phyloP scores from a whole-genome alignment of 2,329 filamentous ascomycete genomes.

The Thielaviopsis populi region DNA sequence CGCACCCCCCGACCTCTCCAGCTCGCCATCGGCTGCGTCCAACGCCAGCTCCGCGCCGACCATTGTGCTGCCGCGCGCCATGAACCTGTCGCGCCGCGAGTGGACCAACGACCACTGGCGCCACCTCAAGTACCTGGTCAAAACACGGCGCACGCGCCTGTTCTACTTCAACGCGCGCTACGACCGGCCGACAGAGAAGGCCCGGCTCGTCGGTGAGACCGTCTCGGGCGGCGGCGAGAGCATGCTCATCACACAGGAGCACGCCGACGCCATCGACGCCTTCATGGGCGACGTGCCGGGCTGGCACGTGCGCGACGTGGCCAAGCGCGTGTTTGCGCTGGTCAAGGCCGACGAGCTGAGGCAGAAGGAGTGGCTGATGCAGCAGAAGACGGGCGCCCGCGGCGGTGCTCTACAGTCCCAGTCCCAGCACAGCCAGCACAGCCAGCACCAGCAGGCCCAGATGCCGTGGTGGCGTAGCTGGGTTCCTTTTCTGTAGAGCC shows the following conservation, averaged over 20 bases:
- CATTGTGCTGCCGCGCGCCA: slow-evolving; percentile 5
- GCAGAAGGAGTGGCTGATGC: slow-evolving; percentile 11
- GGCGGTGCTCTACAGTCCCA: background rate
- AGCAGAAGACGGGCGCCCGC: background rate
- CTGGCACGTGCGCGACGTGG: slow-evolving; percentile 36
- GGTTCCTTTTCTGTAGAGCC: slow-evolving; percentile 3
- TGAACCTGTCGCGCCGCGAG: slow-evolving; percentile 27
- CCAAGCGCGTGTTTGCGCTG: slow-evolving; percentile 35
- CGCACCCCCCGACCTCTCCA: background rate
- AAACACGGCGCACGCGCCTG: slow-evolving; percentile 31
- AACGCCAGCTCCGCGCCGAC: slow-evolving; percentile 22
- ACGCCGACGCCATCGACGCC: slow-evolving; percentile 42
- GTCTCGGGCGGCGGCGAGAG: slow-evolving; percentile 32
- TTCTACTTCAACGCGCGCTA: slow-evolving; percentile 24
- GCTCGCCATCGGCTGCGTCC: slow-evolving; percentile 17
- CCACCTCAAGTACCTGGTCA: slow-evolving; percentile 36
- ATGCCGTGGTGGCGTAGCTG: slow-evolving; percentile 7
- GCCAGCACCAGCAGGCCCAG: background rate
- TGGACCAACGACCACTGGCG: slow-evolving; percentile 42
- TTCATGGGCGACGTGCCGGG: slow-evolving; percentile 33
- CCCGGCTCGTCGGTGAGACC: slow-evolving; percentile 32
- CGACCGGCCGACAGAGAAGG: slow-evolving; percentile 17
- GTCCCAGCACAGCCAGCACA: too few relatives aligned
- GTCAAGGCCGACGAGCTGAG: slow-evolving; percentile 16
- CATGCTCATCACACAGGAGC: slow-evolving; percentile 39